Base-by-base conservation (phyloP, 805 yeast species). In the Debaryomyces maramus region DNA sequence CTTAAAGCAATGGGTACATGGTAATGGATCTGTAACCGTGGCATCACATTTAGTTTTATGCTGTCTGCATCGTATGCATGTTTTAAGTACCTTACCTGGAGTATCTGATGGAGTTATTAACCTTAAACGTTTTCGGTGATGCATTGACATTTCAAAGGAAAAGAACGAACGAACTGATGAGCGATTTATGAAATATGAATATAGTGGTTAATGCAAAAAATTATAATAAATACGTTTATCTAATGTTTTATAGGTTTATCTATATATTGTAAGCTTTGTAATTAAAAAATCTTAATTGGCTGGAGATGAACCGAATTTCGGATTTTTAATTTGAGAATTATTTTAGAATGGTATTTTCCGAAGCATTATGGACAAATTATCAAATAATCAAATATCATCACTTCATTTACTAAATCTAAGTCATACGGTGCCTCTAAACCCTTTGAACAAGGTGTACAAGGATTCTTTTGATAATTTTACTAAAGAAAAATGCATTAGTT, bases 41-140 rank as follows among this genome's bases (percentile, higher is more conserved):
- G 82, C 82, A 52, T 82, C 83, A 58, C 88, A 83, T 51, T 74
- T 79, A 13, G 82, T 80, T 55, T 83, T 83, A 49, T 80, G 83
- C 51, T 76, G 77, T 24, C 88, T 68, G 56, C 88, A 83, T 22
- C 84, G 65, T 4, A 75, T 68, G 53, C 88, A 83, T 8, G 85
- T 75, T 49, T 80, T 80, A 32, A 79, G 44, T 7, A 58, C 51
- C 38, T 57, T 59, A 7, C 47, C 50, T 6, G 41, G 42, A 5
- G 27, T 19, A 14, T 34, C 34, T 6, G 35, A 26, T 10, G 43
- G 43, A 6, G 51, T 44, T 7, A 50, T 45, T 26, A 51, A 32
- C 20, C 38, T 43, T 15, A 48, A 34, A 16, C 50, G 40, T 30
- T 40, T 43, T 36, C 44, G 44, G 32, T 39, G 41, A 15, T 46